Base-by-base conservation (phyloP, 257 asterid species). In the Thymus mandschuricus region DNA sequence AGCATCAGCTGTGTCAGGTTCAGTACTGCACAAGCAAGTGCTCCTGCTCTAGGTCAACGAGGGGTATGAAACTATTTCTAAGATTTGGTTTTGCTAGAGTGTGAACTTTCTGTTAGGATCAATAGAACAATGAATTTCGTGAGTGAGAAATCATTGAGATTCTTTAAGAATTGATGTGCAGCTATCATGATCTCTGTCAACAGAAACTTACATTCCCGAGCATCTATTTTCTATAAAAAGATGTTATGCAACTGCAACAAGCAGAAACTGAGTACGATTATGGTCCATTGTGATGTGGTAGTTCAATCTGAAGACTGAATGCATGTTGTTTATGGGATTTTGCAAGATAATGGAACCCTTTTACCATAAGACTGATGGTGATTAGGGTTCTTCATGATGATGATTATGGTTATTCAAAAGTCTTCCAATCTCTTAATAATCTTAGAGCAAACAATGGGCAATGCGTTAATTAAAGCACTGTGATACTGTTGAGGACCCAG, bases 1-100 rank as follows among this genome's bases (percentile, higher is more conserved):
- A 67, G 73, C 79, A 76, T 82, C 71, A 74, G 74, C 72, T 68
- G 40, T 77, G 67, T 78, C 70, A 88, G 97, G 81, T 78, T 83
- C 79, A 48, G 85, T 60, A 77, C 90, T 62, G 79, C 79, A n/a
- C 94, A 88, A 83, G 81, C 79, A 78, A 85, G 64, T 46, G 74
- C 86, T 78, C 79, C 91, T 41, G 83, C 86, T 49, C 94, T 80
- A 86, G 79, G 79, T 35, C 87, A 84, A 1, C 64, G 77, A 82
- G 81, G 75, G 98, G 98, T 92, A 82, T 38, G 83, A 4, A 50
- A 48, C 57, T 60, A 33, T 54, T 64, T 33, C 55, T 27, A 31
- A 13, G 50, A n/a, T 46, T 21, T 43, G 35, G n/a, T 60, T 49
- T 40, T 71, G 64, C 60, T 61, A 30, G 69, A 28, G 35, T 55